Percentiles rank a stretch among this genome's conserved stretches.
phyloP scores from a whole-genome alignment of 1,139 yeast genomes.

The Meyerozyma guilliermondii region DNA sequence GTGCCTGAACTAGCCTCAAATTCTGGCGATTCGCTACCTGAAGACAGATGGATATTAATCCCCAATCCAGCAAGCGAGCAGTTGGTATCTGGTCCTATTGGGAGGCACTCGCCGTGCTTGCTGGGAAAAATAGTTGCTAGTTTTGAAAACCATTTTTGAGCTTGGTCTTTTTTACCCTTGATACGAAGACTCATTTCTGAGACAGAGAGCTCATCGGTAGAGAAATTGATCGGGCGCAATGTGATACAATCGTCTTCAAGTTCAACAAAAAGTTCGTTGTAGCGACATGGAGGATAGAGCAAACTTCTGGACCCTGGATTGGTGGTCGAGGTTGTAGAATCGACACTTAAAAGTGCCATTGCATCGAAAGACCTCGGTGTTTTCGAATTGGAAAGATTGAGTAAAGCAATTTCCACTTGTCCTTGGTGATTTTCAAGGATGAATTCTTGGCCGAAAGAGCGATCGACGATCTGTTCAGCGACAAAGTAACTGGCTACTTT shows the following conservation, averaged over 20 bases:
- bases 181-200: constrained; percentile 5
- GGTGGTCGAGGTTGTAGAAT: constrained; percentile 8
- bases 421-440: constrained; percentile 11
- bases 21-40: constrained; percentile 3
- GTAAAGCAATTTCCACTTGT: constrained; percentile 27
- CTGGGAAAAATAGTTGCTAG: constrained; percentile 11
- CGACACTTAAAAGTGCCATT: constrained; percentile 31
- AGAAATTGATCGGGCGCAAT: constrained; percentile 24
- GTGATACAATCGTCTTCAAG: constrained; percentile 17
- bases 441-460: constrained; percentile 24
- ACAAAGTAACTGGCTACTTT: constrained; percentile 40
- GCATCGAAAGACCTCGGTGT: constrained; percentile 24
- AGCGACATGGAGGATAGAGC: constrained; percentile 35
- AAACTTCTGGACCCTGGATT: constrained; percentile 21
- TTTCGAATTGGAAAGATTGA: constrained; percentile 19
- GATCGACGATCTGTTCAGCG: constrained; percentile 29
- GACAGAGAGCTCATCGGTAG: constrained; percentile 7
- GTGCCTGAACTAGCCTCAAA: constrained; percentile 1
- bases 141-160: constrained; percentile 30
- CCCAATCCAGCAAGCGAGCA: constrained; percentile 7
- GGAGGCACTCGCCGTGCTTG: constrained; percentile 4
- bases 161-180: constrained; percentile 24
- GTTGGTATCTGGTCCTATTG: constrained; percentile 6
- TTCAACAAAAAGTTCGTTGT: constrained; percentile 23
- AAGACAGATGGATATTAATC: not conserved